A percentile compares a stretch with the other conserved stretches of the same genome.
These are phyloP conservation scores for Pelargonium australe DNA, from an alignment of 441 rosid genomes.

Conservation along the genomic window DNA sequence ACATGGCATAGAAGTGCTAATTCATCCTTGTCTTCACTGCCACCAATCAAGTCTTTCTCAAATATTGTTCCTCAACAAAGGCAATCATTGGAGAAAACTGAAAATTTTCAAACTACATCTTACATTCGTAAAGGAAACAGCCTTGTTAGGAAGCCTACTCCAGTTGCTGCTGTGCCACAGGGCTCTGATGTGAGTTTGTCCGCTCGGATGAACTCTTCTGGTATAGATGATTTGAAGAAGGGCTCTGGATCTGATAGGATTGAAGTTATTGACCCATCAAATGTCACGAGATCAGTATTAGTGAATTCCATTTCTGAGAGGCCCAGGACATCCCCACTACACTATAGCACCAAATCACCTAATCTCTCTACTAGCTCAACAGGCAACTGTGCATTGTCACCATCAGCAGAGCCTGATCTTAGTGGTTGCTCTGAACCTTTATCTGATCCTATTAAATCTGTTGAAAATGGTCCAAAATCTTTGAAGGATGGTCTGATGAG, in stretches of 20 bases:
- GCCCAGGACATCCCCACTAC: conserved; percentile 40
- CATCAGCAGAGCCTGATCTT: conserved; percentile 34
- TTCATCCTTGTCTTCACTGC: conserved; percentile 29
- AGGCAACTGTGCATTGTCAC: conserved; percentile 33
- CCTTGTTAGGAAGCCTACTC: conserved; percentile 64
- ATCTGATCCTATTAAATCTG: conserved; percentile 27
- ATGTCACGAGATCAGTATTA: conserved; percentile 25
- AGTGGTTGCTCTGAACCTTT: conserved; percentile 35
- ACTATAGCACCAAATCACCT: conserved; percentile 26
- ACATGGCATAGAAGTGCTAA: conserved; percentile 64
- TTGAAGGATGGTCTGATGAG: conserved; percentile 32
- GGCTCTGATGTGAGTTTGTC: conserved; percentile 35
- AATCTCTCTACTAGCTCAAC: conserved; percentile 28
- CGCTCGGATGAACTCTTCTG: conserved; percentile 36
- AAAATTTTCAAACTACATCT: conserved; percentile 35
- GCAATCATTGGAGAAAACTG: conserved; percentile 32
- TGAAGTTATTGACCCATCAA: conserved; percentile 26
- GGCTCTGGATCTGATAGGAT: conserved; percentile 27
- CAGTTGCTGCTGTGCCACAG: conserved; percentile 37
- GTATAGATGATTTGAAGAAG: conserved; percentile 34
- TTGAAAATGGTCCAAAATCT: conserved; percentile 35
- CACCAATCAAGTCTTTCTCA: conserved; percentile 37
- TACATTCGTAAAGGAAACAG: conserved; percentile 93
- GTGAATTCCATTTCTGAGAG: conserved; percentile 35
- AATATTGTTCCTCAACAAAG: conserved; percentile 34